Conservation (phyloP, 1,284 basidiomycete genomes). For the Athelia psychrophila region DNA sequence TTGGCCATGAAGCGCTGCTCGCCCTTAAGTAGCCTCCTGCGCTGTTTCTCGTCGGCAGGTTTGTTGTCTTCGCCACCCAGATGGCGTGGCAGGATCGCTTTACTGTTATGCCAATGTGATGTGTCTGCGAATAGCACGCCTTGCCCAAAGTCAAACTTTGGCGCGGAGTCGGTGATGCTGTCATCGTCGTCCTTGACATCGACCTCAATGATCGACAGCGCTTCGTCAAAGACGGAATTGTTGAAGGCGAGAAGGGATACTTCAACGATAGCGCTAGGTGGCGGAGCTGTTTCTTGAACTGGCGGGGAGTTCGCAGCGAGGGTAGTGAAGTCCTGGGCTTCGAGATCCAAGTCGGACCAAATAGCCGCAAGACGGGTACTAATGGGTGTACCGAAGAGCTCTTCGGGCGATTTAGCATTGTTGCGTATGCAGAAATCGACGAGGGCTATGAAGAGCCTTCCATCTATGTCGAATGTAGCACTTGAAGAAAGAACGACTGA, state of each 20-base stretch:
- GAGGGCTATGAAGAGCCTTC: conserved; percentile 44
- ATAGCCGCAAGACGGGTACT: conserved; percentile 18
- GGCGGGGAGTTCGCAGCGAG: conserved; percentile 15
- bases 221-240: conserved; percentile 47
- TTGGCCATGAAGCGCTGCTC: conserved; percentile 56
- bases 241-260: conserved; percentile 46
- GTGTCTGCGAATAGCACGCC: conserved; percentile 47
- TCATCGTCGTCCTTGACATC: conserved; percentile 21
- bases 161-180: conserved; percentile 6
- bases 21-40: conserved; percentile 33
- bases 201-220: conserved; percentile 37
- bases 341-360: conserved; percentile 21
- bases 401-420: conserved; percentile 13
- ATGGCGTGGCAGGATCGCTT: conserved; percentile 49
- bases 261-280: not conserved
- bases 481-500: conserved; percentile 17
- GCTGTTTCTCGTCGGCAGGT: conserved; percentile 30
- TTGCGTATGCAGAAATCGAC: conserved; percentile 28
- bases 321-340: conserved; percentile 19
- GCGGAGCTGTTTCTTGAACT: conserved; percentile 8
- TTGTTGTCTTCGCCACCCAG: conserved; percentile 43
- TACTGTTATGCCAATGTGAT: conserved; percentile 57
- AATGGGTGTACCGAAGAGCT: conserved; percentile 30
- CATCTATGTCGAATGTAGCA: conserved; percentile 43
- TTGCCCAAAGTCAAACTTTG: conserved; percentile 35